These are phyloP conservation scores for Spencermartinsiella europaea DNA, from an alignment of 805 yeast species.

Conservation along the genomic window DNA sequence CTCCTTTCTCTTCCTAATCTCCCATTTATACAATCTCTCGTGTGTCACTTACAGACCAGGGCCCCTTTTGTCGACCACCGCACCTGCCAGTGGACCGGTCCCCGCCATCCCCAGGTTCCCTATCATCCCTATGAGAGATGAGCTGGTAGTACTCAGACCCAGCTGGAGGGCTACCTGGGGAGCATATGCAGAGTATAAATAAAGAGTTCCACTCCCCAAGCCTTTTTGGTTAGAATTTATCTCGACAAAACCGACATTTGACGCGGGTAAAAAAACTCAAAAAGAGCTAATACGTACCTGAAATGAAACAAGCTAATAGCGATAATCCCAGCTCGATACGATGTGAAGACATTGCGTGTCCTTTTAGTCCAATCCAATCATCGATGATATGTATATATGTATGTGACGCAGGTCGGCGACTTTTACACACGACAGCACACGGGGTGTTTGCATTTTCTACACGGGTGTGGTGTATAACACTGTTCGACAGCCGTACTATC, in stretches of 20 bases:
- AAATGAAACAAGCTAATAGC: conserved; percentile 15
- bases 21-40: too few species aligned
- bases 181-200: conserved; percentile 69
- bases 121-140: conserved; percentile 58
- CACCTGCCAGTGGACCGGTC: conserved; percentile 65
- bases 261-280: conserved; percentile 1
- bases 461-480: too few species aligned
- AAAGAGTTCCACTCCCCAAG: conserved; percentile 66
- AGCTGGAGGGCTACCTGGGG: conserved; percentile 66
- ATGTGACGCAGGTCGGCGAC: too few species aligned
- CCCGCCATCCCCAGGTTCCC: conserved; percentile 64
- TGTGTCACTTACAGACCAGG: conserved; percentile 33
- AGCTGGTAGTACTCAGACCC: conserved; percentile 53
- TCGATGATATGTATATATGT: too few species aligned
- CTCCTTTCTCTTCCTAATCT: too few species aligned
- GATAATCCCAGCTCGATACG: conserved; percentile 11
- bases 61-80: conserved; percentile 58
- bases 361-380: too few species aligned
- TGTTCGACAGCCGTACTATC: too few species aligned
- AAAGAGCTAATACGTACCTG: conserved; percentile 12
- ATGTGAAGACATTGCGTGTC: conserved; percentile 5
- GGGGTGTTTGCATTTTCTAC: too few species aligned
- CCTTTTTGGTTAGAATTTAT: conserved; percentile 29
- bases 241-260: background rate
- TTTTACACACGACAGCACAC: too few species aligned